A percentile compares a stretch with the other conserved stretches of the same genome.
These are phyloP conservation scores for Gymnopilus junonius DNA, from an alignment of 768 basidiomycete species.

Conservation along the genomic window DNA sequence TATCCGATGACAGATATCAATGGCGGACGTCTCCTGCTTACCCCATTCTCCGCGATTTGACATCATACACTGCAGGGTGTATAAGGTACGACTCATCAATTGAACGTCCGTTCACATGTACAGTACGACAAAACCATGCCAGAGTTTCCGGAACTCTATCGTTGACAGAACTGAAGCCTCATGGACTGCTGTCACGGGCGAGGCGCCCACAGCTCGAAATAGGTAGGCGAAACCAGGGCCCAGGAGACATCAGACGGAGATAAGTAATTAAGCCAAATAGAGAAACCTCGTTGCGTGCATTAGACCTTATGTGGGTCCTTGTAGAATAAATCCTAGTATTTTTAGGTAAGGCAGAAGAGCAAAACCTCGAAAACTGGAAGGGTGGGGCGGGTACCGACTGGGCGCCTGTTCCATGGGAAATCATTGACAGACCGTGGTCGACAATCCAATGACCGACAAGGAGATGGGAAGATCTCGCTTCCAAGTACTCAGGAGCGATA, in stretches of 20 bases:
- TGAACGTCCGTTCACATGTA: background rate
- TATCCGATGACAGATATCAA: too few relatives aligned
- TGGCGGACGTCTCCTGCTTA: too few relatives aligned
- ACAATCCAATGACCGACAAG: background rate
- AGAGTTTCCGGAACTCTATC: background rate
- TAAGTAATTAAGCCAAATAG: background rate
- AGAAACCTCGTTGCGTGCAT: background rate
- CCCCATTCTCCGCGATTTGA: too few relatives aligned
- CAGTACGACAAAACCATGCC: background rate
- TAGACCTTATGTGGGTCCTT: background rate
- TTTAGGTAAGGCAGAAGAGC: background rate
- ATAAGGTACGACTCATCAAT: background rate
- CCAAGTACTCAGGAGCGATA: background rate
- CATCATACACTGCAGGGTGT: too few relatives aligned
- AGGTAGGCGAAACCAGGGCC: background rate
- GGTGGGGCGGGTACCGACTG: too few relatives aligned
- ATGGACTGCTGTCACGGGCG: background rate
- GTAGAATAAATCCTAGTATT: background rate
- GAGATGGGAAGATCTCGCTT: background rate
- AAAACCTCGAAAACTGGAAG: background rate
- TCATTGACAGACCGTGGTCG: background rate
- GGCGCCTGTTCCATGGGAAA: background rate
- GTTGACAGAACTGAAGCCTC: background rate
- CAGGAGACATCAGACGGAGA: background rate
- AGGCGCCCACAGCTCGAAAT: constrained; percentile 3